Conservation (phyloP, 352 stramenopile genomes). For the Globisporangium cylindrosporum region DNA sequence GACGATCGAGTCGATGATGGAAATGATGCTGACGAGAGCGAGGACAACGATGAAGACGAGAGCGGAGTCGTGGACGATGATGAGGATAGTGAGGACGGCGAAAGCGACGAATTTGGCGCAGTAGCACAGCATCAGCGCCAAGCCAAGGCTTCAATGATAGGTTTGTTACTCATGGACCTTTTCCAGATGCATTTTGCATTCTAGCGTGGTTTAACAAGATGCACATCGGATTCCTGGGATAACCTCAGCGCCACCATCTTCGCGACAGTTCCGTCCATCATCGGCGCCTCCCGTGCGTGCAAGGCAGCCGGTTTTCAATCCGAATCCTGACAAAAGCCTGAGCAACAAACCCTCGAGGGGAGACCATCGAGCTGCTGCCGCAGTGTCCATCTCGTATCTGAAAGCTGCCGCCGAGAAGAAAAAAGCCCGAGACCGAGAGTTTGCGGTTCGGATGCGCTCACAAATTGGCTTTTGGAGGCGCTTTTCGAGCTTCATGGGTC, state of each 20-base stretch:
- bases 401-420: conserved; percentile 59
- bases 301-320: conserved; percentile 19
- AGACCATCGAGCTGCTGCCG: conserved; percentile 21
- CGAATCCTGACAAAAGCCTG: conserved; percentile 13
- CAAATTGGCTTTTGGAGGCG: background rate
- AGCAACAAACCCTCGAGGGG: background rate
- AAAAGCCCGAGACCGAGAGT: conserved; percentile 61
- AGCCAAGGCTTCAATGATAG: background rate
- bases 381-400: conserved; percentile 59
- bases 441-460: conserved; percentile 36
- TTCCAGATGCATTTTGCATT: background rate
- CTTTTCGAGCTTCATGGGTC: background rate
- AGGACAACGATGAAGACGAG: conserved; percentile 12
- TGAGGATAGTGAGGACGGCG: background rate
- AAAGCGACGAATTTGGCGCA: conserved; percentile 35
- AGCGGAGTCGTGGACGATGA: conserved; percentile 26
- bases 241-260: background rate
- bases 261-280: conserved; percentile 41
- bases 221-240: background rate
- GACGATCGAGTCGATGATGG: background rate
- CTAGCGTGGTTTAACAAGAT: background rate
- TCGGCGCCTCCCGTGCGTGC: conserved; percentile 49
- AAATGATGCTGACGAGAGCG: conserved; percentile 1
- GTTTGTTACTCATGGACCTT: background rate
- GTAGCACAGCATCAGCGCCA: conserved; percentile 20